Base-by-base conservation (phyloP, 345 rosid genomes). In the Populus euphratica region DNA sequence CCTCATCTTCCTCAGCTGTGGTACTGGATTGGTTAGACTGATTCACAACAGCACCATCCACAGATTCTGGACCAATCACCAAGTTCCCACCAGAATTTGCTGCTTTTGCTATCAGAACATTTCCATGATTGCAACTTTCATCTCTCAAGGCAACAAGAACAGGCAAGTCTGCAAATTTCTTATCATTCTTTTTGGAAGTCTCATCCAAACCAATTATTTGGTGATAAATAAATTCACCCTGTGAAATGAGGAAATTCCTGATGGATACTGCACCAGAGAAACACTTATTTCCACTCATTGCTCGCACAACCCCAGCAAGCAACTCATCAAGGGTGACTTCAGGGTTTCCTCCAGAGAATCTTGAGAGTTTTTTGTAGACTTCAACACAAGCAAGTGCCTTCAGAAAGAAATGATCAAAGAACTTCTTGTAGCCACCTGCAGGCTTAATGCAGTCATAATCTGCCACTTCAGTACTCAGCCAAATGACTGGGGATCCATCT, bases 1-100 rank as follows among this genome's bases (percentile, higher is more conserved):
- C 91, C 75, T 83, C 88, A 75, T 93, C 98, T 63, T 90, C 94
- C 54, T 87, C 92, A 78, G 76, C 75, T 14, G 27, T 31, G 67
- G 35, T 56, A 74, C 66, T 70, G 71, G 79, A 73, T 70, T 77
- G 64, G 73, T 43, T 50, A 62, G 81, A 36, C 59, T 77, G 77
- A 78, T 76, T 74, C 13, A 63, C 69, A 70, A 78, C 25, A 44
- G 75, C 80, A 39, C 27, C 77, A 54, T 27, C 82, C 62, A 20
- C 81, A 65, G 5, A 27, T 7, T 36, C 20, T 65, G 69, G 29
- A 72, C 81, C 86, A 71, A 88, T 89, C 47, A 67, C 86, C 77
- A 89, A 21, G 65, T 27, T 79, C 36, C 78, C 77, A 8, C 36
- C 21, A 21, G 25, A 35, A 10, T 6, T 35, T 65, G 64, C 61